These are phyloP conservation scores for Schizophyllum amplum DNA, from an alignment of 1,284 basidiomycete species.

Conservation along the genomic window DNA sequence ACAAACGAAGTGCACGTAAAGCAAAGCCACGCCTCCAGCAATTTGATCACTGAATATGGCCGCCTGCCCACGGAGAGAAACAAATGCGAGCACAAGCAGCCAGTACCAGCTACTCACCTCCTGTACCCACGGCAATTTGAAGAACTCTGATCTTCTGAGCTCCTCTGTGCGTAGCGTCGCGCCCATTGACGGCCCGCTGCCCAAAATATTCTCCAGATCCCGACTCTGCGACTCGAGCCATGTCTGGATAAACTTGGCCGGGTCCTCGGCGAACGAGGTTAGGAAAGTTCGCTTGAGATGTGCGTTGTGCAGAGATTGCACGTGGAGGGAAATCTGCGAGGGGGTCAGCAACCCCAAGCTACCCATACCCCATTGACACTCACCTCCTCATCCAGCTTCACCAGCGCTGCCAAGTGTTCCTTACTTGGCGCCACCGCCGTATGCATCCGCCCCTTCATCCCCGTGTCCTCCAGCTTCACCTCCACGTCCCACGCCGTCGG, in stretches of 20 bases:
- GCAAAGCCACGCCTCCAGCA: too few species aligned
- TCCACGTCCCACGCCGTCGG: conserved; percentile 83
- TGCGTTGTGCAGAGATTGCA: conserved; percentile 79
- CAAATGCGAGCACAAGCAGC: too few species aligned
- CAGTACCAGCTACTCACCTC: conserved; percentile 26
- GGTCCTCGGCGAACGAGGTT: conserved; percentile 74
- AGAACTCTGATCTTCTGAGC: conserved; percentile 82
- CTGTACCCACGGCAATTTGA: conserved; percentile 84
- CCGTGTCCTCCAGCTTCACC: conserved; percentile 80
- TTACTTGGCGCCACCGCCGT: conserved; percentile 69
- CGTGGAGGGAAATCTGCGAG: conserved; percentile 61
- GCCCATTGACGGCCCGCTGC: conserved; percentile 78
- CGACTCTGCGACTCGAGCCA: conserved; percentile 90
- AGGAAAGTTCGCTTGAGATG: conserved; percentile 86
- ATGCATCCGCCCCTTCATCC: conserved; percentile 69
- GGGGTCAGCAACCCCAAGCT: conserved; percentile 2
- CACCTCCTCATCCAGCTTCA: conserved; percentile 84
- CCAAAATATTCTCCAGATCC: conserved; percentile 85
- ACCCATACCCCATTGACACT: conserved; percentile 10
- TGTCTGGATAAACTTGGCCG: conserved; percentile 76
- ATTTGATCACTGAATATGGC: too few species aligned
- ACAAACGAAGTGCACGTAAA: too few species aligned
- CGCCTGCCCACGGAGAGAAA: too few species aligned
- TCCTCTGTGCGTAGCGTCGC: conserved; percentile 81
- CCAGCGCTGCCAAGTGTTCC: conserved; percentile 59